phyloP scores from a whole-genome alignment of 768 basidiomycete genomes.

The Lactifluus subvellereus region DNA sequence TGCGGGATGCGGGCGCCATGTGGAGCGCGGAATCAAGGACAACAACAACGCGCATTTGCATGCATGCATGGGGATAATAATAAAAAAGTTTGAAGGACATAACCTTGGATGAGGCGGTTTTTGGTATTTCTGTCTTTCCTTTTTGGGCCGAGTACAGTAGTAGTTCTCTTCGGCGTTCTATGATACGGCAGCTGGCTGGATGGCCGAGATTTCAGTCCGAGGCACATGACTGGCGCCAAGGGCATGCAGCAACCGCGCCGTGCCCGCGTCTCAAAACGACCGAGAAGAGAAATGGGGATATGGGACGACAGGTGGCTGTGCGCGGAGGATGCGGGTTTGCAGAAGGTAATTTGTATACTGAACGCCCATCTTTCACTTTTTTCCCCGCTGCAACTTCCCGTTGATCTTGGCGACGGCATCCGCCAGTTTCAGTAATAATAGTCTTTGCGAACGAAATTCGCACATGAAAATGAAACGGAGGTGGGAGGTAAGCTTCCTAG shows the following conservation, averaged over 20 bases:
- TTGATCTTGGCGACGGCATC: slow-evolving; percentile 9
- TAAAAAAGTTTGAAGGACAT: not conserved
- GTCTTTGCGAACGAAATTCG: not conserved
- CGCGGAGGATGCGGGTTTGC: not conserved
- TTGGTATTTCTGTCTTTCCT: not conserved
- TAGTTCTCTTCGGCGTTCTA: not conserved
- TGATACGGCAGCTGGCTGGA: not conserved
- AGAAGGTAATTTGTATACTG: not conserved
- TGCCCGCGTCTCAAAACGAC: not conserved
- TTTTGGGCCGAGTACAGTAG: too few species aligned
- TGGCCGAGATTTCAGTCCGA: not conserved
- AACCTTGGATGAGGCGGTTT: not conserved
- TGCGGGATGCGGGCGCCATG: not conserved
- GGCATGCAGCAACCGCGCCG: not conserved
- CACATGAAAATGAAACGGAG: slow-evolving; percentile 8
- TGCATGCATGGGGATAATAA: not conserved
- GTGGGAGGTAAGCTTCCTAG: not conserved
- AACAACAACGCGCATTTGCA: not conserved
- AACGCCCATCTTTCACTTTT: not conserved
- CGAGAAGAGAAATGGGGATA: not conserved
- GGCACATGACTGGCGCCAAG: not conserved
- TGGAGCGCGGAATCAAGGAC: not conserved
- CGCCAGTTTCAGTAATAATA: not conserved
- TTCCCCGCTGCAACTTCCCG: not conserved
- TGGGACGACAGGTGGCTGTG: slow-evolving; percentile 6